These are phyloP conservation scores for Diutina neorugosa DNA, from an alignment of 1,139 yeast species.

Conservation along the genomic window DNA sequence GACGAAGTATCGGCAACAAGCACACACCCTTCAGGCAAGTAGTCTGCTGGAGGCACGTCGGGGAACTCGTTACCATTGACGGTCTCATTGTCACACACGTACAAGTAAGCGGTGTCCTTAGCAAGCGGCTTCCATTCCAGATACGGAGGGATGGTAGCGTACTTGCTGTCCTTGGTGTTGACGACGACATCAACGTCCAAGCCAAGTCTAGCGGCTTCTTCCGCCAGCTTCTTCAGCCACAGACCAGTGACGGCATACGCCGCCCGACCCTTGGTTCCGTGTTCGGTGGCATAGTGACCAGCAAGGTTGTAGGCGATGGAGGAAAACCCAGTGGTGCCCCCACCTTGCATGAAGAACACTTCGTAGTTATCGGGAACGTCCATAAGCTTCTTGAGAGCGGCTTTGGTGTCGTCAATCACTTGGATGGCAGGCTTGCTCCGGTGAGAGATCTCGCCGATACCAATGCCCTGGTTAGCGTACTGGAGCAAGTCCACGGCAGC, in stretches of 20 bases:
- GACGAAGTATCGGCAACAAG: constrained; percentile 93
- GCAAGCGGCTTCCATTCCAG: constrained; percentile 45
- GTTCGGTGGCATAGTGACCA: constrained; percentile 58
- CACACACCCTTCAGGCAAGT: constrained; percentile 58
- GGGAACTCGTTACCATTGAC: constrained; percentile 88
- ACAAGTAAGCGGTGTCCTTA: constrained; percentile 60
- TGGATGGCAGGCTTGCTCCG: constrained; percentile 74
- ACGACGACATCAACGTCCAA: constrained; percentile 60
- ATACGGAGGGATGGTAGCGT: constrained; percentile 56
- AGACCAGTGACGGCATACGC: constrained; percentile 87
- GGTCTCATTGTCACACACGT: constrained; percentile 92
- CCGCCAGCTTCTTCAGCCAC: constrained; percentile 83
- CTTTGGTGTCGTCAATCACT: constrained; percentile 69
- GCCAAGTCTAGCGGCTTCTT: constrained; percentile 81
- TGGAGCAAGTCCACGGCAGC: constrained; percentile 76
- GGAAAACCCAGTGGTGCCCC: constrained; percentile 94
- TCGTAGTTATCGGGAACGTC: constrained; percentile 85
- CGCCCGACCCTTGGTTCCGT: constrained; percentile 65
- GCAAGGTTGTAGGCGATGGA: constrained; percentile 73
- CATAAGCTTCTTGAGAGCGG: constrained; percentile 48
- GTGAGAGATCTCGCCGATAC: constrained; percentile 92
- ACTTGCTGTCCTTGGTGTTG: constrained; percentile 43
- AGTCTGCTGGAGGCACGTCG: constrained; percentile 28
- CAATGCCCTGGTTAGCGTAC: constrained; percentile 60
- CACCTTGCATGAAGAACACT: constrained; percentile 91